Evolutionary conservation across 2,329 filamentous ascomycete species (phyloP), one percentile per base, ranked within the genome.

Genomic region (Venturia effusa): DNA sequence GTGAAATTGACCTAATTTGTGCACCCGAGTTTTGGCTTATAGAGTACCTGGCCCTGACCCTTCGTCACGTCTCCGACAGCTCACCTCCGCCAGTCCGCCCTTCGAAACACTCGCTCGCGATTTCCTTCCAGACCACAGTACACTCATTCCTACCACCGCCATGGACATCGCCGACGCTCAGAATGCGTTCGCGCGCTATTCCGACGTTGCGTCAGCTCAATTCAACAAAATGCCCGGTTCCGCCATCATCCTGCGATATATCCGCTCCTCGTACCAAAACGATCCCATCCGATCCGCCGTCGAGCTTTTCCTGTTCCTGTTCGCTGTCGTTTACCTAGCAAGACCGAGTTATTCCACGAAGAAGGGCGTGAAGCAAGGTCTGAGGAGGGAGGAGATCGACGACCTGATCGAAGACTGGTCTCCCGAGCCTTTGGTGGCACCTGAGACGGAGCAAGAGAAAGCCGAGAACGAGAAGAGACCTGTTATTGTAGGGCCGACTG

Each of bases 361-460:
- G 72, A 93, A 92, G 74, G 89, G 90, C 69, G 94, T 92, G 71
- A 92, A 91, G 70, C 91, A 97, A 67, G 89, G 90, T 70, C 80
- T 99, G 67, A 88, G 88, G 11, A 92, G 97, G 75, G 91, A 96
- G 84, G 94, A 99, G 79, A 95, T 99, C 69, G 94, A 99, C 72
- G 94, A 99, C 72, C 78, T 99, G 65, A 89, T 99, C 54, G 92
- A 96, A 64, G 94, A 99, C 69, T 99, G 94, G 94, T 88, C 86
- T 8, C 95, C 94, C 0, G 94, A 99, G 76, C 92, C 94, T 17
- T 82, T 99, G 54, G 93, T 97, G 32, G 81, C 86, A 5, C 80
- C 85, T 30, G 84, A 87, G 67, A 92, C 88, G 0, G 68, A 84
- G 0, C 83, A 93, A 61, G 93, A 99, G 76, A 86, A 89, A 71